Evolutionary conservation across 768 basidiomycete species (phyloP).

Genomic region (Termitomyces sp.): DNA sequence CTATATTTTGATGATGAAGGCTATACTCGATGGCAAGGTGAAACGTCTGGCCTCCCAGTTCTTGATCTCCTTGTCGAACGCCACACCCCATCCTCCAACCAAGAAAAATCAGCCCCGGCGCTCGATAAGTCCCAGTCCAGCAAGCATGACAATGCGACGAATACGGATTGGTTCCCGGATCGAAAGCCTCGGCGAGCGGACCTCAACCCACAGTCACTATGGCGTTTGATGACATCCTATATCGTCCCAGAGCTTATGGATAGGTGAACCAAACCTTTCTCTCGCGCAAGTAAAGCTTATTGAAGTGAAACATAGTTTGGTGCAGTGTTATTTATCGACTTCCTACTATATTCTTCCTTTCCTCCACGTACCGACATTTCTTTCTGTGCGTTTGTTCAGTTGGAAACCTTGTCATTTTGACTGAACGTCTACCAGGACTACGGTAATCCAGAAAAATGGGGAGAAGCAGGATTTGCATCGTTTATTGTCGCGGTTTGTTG

Average conservation of each 20-base stretch:
- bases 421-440: constrained; percentile 58
- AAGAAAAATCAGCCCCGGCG: constrained; percentile 19
- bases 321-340: constrained; percentile 84
- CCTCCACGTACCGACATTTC: constrained; percentile 86
- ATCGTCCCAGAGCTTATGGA: constrained; percentile 93
- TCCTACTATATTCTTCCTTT: constrained; percentile 93
- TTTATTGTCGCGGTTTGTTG: constrained; percentile 94
- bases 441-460: constrained; percentile 92
- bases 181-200: constrained; percentile 69
- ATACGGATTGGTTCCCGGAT: constrained; percentile 78
- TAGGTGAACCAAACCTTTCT: constrained; percentile 47
- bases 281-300: constrained; percentile 4
- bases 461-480: constrained; percentile 89
- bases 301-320: constrained; percentile 42
- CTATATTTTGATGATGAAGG: constrained; percentile 87
- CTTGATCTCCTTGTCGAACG: constrained; percentile 79
- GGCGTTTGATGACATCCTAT: constrained; percentile 82
- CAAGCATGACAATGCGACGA: constrained; percentile 26
- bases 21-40: constrained; percentile 86
- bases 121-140: constrained; percentile 22
- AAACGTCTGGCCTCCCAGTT: constrained; percentile 87
- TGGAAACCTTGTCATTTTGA: constrained; percentile 8
- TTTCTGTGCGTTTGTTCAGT: constrained; percentile 45
- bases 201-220: constrained; percentile 81
- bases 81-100: constrained; percentile 35